Conservation (phyloP, 345 rosid species). For the Salix purpurea region DNA sequence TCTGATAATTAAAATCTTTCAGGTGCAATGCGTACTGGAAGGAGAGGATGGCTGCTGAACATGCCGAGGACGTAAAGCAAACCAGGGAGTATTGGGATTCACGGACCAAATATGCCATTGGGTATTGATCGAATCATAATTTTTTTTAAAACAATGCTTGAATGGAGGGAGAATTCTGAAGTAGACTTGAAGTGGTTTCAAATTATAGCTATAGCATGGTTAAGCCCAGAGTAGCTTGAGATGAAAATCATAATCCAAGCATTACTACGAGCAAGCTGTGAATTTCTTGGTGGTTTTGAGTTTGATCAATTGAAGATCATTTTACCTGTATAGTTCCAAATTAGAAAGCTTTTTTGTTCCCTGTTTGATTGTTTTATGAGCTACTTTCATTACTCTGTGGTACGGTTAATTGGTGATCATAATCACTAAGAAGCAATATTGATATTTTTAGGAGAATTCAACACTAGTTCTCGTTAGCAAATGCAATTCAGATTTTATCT, state of each 20-base stretch:
- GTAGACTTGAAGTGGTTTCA: background rate
- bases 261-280: background rate
- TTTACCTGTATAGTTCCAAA: background rate
- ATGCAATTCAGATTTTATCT: too few species aligned
- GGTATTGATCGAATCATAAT: conserved; percentile 32
- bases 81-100: conserved; percentile 67
- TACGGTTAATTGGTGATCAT: background rate
- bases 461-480: background rate
- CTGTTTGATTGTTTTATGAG: background rate
- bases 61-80: conserved; percentile 66
- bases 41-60: conserved; percentile 51
- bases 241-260: background rate
- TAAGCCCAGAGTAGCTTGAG: background rate
- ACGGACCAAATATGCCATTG: conserved; percentile 56
- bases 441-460: background rate
- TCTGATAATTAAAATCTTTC: conserved; percentile 12
- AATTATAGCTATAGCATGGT: background rate
- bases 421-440: background rate
- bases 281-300: background rate
- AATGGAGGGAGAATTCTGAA: background rate
- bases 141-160: background rate
- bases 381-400: background rate
- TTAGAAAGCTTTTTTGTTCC: too few species aligned
- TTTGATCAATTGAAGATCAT: background rate
- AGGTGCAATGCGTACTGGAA: conserved; percentile 79